A percentile compares a stretch with the other conserved stretches of the same genome.
These are phyloP conservation scores for Ustilago nuda DNA, from an alignment of 1,284 basidiomycete genomes.

Conservation along the genomic window DNA sequence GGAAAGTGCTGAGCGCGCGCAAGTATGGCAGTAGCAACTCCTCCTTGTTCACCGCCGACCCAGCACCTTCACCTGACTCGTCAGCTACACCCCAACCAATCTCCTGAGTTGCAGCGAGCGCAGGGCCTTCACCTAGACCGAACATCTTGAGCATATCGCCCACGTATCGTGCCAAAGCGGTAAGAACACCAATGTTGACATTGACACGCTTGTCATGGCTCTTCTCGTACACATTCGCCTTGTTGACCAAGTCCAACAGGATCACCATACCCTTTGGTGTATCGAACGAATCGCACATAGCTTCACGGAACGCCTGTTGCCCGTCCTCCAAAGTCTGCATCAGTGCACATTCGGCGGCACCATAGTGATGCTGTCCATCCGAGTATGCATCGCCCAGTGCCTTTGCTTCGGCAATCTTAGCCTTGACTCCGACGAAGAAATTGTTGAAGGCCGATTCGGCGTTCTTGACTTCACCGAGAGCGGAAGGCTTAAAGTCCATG, in stretches of 20 bases:
- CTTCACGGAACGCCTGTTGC: constrained; percentile 84
- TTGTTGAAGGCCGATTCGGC: constrained; percentile 92
- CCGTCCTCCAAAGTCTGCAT: constrained; percentile 77
- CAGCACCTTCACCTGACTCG: constrained; percentile 35
- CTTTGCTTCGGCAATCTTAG: constrained; percentile 74
- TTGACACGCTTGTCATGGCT: constrained; percentile 65
- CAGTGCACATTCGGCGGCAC: constrained; percentile 55
- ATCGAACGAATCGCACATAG: constrained; percentile 97
- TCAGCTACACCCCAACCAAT: constrained; percentile 63
- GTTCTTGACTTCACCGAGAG: constrained; percentile 85
- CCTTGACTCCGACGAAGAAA: constrained; percentile 90
- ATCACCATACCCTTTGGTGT: constrained; percentile 85
- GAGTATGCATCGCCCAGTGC: constrained; percentile 70
- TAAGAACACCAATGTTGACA: constrained; percentile 79
- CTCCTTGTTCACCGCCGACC: constrained; percentile 75
- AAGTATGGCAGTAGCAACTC: constrained; percentile 90
- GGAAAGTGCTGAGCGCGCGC: constrained; percentile 85
- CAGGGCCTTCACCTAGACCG: constrained; percentile 84
- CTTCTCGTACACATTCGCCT: constrained; percentile 86
- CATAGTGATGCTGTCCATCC: constrained; percentile 71
- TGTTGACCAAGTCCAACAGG: constrained; percentile 85
- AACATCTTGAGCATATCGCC: constrained; percentile 93
- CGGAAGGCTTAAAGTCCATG: constrained; percentile 91
- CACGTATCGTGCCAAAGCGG: constrained; percentile 83
- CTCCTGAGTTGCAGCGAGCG: constrained; percentile 40